A percentile compares a stretch with the other conserved stretches of the same genome.
phyloP scores from a whole-genome alignment of 2,329 filamentous ascomycete species.

The Hansfordia pulvinata region DNA sequence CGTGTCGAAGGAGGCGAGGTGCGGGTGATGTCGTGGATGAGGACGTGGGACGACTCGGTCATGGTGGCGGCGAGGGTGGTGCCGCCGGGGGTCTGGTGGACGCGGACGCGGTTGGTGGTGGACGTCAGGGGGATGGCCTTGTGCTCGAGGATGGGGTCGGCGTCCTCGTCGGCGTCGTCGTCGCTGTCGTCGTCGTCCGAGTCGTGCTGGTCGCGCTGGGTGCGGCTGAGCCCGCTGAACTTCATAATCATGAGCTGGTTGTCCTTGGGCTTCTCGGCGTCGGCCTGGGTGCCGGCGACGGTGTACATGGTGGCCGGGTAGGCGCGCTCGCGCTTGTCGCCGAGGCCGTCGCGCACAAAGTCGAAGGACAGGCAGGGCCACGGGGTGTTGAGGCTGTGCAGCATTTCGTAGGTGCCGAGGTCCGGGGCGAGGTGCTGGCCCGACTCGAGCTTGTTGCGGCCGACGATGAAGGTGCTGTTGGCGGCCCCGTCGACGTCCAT shows the following conservation, averaged over 20 bases:
- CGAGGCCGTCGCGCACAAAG: constrained; percentile 72
- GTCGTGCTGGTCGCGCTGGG: constrained; percentile 60
- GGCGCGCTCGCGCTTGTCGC: constrained; percentile 69
- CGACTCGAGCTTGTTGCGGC: constrained; percentile 77
- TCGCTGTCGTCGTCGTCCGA: constrained; percentile 57
- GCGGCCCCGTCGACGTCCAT: constrained; percentile 66
- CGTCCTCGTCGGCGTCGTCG: constrained; percentile 59
- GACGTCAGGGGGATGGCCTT: constrained; percentile 75
- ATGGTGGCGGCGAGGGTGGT: constrained; percentile 82
- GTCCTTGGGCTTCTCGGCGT: constrained; percentile 58
- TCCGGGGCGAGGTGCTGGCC: constrained; percentile 88
- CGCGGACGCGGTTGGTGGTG: constrained; percentile 87
- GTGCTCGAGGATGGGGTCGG: constrained; percentile 88
- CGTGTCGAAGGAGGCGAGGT: constrained; percentile 79
- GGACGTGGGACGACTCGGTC: constrained; percentile 78
- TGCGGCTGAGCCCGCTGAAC: constrained; percentile 79
- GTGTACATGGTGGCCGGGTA: constrained; percentile 94
- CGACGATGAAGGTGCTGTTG: constrained; percentile 86
- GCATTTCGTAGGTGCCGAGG: constrained; percentile 91
- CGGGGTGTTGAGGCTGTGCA: constrained; percentile 83
- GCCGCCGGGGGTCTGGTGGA: constrained; percentile 62
- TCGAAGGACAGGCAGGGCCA: constrained; percentile 98
- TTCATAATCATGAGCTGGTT: constrained; percentile 96
- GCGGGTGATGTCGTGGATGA: constrained; percentile 92
- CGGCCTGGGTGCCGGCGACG: constrained; percentile 88